phyloP scores from a whole-genome alignment of 2,329 filamentous ascomycete genomes.

The Raffaelea albimanens region DNA sequence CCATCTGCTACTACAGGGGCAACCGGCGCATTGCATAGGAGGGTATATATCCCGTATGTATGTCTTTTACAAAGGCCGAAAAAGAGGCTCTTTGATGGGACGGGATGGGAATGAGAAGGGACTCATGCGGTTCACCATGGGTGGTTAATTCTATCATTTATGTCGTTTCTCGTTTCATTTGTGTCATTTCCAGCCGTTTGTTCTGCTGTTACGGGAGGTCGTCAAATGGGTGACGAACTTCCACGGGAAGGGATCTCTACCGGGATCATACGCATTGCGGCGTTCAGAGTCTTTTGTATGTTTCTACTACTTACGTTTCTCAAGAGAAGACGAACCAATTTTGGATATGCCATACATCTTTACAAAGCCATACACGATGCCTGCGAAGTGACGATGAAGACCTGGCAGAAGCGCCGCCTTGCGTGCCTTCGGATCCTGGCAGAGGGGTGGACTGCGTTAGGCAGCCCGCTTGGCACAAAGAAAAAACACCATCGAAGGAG shows the following conservation, averaged over 20 bases:
- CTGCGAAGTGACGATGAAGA: too few species aligned
- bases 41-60: conserved; percentile 8
- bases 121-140: background rate
- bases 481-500: too few species aligned
- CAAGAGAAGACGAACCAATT: background rate
- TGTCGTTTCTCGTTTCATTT: background rate
- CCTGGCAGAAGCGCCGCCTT: too few species aligned
- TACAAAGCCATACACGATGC: too few species aligned
- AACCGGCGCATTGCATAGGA: conserved; percentile 12
- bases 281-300: background rate
- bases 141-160: background rate
- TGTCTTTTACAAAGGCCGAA: background rate
- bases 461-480: too few species aligned
- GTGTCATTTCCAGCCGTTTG: background rate
- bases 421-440: too few species aligned
- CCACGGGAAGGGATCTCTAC: background rate
- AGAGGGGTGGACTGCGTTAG: too few species aligned
- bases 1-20: conserved; percentile 2
- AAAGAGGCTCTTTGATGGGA: background rate
- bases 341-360: background rate
- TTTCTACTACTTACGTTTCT: background rate
- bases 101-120: conserved; percentile 1
- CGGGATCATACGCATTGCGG: background rate
- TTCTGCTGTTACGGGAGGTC: background rate
- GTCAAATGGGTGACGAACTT: conserved; percentile 2